A percentile compares a stretch with the other conserved stretches of the same genome.
These are phyloP conservation scores for Solanum rostratum DNA, from an alignment of 257 asterid species.

Conservation along the genomic window DNA sequence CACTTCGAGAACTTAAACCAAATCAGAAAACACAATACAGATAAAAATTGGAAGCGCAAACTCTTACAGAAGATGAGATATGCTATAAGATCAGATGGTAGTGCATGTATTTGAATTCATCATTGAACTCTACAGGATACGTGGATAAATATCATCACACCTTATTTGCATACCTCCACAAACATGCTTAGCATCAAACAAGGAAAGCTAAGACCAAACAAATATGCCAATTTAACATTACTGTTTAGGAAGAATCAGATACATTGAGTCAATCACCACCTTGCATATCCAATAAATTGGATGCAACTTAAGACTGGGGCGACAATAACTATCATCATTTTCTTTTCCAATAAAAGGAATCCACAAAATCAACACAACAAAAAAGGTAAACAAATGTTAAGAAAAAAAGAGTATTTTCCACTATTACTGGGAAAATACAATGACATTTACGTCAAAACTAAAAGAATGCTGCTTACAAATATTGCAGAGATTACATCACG, in stretches of 20 bases:
- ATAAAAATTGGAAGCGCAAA: not conserved
- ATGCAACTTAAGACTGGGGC: conserved; percentile 37
- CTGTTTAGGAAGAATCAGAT: conserved; percentile 14
- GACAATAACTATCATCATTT: conserved; percentile 13
- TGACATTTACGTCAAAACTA: not conserved
- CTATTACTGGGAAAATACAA: not conserved
- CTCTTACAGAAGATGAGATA: not conserved
- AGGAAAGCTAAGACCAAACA: not conserved
- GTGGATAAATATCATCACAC: conserved; percentile 37
- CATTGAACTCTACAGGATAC: conserved; percentile 43
- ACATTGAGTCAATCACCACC: conserved; percentile 26
- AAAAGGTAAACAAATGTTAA: not conserved
- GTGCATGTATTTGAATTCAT: conserved; percentile 59
- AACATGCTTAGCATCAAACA: not conserved
- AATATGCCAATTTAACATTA: too few relatives aligned
- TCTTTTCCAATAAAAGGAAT: not conserved
- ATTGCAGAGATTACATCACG: not conserved
- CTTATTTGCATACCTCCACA: not conserved
- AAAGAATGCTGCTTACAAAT: not conserved
- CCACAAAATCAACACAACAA: not conserved
- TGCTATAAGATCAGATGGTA: conserved; percentile 71
- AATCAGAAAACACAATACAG: not conserved
- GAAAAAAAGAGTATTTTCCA: not conserved
- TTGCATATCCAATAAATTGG: conserved; percentile 3
- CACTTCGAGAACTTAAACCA: not conserved